These are phyloP conservation scores for Salmacisia buchloeana DNA, from an alignment of 1,284 basidiomycete genomes.

Conservation along the genomic window DNA sequence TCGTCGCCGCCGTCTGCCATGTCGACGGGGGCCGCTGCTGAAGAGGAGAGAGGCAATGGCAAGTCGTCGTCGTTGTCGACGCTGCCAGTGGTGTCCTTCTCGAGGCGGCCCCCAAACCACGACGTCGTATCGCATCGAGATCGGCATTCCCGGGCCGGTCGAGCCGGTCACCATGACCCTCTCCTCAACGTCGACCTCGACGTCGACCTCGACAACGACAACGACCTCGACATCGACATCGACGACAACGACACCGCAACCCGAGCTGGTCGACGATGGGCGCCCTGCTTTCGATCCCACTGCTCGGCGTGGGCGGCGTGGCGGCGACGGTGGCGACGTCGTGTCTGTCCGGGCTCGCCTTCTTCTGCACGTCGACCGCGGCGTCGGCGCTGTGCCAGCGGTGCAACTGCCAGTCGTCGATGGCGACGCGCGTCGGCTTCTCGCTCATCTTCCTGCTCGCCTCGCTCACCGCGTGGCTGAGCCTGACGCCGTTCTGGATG, in stretches of 20 bases:
- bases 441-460: constrained; percentile 92
- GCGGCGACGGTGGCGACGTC: constrained; percentile 60
- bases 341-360: constrained; percentile 42
- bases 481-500: constrained; percentile 83
- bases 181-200: no score
- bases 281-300: constrained; percentile 75
- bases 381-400: constrained; percentile 97
- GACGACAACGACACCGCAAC: not conserved
- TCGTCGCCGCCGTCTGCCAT: not conserved
- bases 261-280: constrained; percentile 66
- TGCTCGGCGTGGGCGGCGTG: constrained; percentile 71
- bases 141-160: no score
- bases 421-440: constrained; percentile 94
- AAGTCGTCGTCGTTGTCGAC: no score
- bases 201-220: not conserved
- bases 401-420: constrained; percentile 97
- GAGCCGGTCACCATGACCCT: no score
- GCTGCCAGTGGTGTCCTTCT: no score
- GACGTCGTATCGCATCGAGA: no score
- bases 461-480: constrained; percentile 93
- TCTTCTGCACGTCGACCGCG: constrained; percentile 66
- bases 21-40: not conserved
- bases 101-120: no score
- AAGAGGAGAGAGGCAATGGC: not conserved
- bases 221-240: not conserved